These are phyloP conservation scores for Vaccinium myrtillus DNA, from an alignment of 148 eudicot genomes.

Conservation along the genomic window DNA sequence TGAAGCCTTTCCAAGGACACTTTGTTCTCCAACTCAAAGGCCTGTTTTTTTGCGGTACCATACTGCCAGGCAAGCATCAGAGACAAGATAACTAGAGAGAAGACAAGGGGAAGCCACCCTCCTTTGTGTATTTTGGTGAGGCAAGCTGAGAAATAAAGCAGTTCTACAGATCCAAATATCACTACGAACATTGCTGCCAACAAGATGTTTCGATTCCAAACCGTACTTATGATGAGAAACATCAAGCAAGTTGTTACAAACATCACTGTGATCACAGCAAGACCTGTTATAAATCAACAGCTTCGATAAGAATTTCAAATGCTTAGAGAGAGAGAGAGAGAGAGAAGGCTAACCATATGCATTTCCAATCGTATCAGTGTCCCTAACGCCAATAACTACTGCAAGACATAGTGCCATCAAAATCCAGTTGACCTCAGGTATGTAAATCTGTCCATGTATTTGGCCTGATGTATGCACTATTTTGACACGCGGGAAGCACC, in stretches of 20 bases:
- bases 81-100: constrained; percentile 30
- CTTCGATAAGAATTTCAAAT: neutral
- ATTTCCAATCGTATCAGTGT: constrained; percentile 48
- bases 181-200: constrained; percentile 27
- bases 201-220: constrained; percentile 36
- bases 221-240: constrained; percentile 40
- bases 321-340: neutral
- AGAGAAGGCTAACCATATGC: constrained; percentile 36
- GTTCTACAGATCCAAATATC: constrained; percentile 42
- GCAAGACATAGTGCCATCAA: constrained; percentile 46
- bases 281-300: constrained; percentile 28
- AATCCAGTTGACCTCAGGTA: constrained; percentile 52
- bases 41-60: constrained; percentile 36
- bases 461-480: constrained; percentile 41
- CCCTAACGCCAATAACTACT: constrained; percentile 42
- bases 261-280: constrained; percentile 48
- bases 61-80: constrained; percentile 45
- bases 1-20: constrained; percentile 31
- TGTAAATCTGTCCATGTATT: constrained; percentile 44
- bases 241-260: constrained; percentile 54
- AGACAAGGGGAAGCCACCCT: constrained; percentile 50
- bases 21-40: constrained; percentile 41
- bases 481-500: constrained; percentile 49
- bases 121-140: constrained; percentile 36
- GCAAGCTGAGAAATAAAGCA: constrained; percentile 38